Conservation (phyloP, 768 basidiomycete genomes). For the Suillus brevipes region DNA sequence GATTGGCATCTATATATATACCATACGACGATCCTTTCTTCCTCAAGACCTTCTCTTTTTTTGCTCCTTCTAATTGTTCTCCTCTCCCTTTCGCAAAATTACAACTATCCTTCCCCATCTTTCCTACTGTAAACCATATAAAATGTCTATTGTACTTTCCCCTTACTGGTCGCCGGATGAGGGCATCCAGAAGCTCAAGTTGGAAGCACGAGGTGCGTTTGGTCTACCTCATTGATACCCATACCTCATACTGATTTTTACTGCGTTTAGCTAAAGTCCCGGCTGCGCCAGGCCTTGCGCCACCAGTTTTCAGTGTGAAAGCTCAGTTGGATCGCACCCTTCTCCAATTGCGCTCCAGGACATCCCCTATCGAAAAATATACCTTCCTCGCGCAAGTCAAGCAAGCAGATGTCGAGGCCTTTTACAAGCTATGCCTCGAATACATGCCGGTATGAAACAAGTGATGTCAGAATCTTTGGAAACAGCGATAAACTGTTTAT, state of each 20-base stretch:
- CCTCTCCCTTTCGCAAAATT: background rate
- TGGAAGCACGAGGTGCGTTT: constrained; percentile 52
- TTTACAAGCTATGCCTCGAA: constrained; percentile 73
- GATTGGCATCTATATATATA: background rate
- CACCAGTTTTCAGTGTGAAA: constrained; percentile 53
- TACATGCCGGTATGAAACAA: constrained; percentile 59
- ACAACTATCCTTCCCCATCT: background rate
- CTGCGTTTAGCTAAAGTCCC: constrained; percentile 39
- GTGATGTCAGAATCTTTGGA: background rate
- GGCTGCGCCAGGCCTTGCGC: constrained; percentile 56
- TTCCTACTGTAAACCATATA: constrained; percentile 1
- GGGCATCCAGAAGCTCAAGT: constrained; percentile 69
- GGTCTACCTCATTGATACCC: background rate
- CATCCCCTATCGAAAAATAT: constrained; percentile 77
- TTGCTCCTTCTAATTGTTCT: background rate
- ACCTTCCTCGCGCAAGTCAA: constrained; percentile 80
- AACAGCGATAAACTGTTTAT: background rate
- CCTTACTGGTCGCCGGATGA: constrained; percentile 62
- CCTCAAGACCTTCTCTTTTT: background rate
- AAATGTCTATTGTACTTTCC: constrained; percentile 64
- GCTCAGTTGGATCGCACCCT: constrained; percentile 62
- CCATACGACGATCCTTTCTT: background rate
- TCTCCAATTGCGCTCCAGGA: constrained; percentile 73
- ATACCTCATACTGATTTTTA: constrained; percentile 7
- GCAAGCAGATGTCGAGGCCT: constrained; percentile 67